These are phyloP conservation scores for Pleurotus djamor DNA, from an alignment of 768 basidiomycete species.

Conservation along the genomic window DNA sequence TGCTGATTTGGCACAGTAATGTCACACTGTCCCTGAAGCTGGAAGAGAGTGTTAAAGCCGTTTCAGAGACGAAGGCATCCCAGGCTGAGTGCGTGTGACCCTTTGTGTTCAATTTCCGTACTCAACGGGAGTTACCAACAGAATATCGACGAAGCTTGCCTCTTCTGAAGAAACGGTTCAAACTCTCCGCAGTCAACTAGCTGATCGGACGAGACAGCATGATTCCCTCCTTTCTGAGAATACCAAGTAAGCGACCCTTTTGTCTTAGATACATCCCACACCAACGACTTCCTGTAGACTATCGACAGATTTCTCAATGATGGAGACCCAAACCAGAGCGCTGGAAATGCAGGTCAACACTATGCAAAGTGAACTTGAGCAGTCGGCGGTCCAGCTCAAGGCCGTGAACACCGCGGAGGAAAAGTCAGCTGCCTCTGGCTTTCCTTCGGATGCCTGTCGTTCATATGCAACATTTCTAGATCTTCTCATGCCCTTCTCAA, in stretches of 20 bases:
- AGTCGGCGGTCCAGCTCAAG: background rate
- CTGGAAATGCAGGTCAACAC: conserved; percentile 4
- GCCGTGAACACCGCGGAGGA: background rate
- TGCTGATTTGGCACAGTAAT: background rate
- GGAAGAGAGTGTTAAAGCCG: background rate
- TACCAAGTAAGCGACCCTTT: background rate
- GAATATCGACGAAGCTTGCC: background rate
- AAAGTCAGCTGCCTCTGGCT: background rate
- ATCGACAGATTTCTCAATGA: background rate
- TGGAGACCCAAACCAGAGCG: background rate
- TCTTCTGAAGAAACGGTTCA: background rate
- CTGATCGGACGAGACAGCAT: background rate
- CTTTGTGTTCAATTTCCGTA: background rate
- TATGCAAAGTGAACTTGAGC: background rate
- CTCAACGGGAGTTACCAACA: background rate
- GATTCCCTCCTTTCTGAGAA: background rate
- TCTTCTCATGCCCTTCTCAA: background rate
- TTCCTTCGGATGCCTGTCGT: background rate
- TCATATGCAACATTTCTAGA: background rate
- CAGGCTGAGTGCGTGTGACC: conserved; percentile 1
- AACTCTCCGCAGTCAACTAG: background rate
- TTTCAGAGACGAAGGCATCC: background rate
- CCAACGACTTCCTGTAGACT: background rate
- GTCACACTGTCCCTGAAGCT: background rate
- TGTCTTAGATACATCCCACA: background rate